These are phyloP conservation scores for Globisporangium perplexum DNA, from an alignment of 352 stramenopile species.

Conservation along the genomic window DNA sequence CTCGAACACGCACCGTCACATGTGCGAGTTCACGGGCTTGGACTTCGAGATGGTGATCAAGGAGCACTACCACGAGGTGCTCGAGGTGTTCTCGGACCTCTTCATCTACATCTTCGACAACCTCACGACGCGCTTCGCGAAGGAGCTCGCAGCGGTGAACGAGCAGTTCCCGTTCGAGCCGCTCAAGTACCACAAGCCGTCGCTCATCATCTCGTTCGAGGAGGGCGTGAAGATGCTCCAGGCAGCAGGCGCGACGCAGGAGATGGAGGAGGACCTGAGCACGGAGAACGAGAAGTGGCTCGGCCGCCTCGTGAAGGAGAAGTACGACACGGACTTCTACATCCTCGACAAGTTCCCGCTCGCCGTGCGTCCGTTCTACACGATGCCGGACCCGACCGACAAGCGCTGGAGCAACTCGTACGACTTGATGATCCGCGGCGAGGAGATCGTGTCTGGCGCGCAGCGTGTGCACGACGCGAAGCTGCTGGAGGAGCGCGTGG, in stretches of 20 bases:
- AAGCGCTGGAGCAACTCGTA: conserved; percentile 96
- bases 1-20: conserved; percentile 97
- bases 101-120: conserved; percentile 99
- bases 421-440: conserved; percentile 99
- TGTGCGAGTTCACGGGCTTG: conserved; percentile 99
- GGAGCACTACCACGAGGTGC: conserved; percentile 99
- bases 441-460: conserved; percentile 99
- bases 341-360: conserved; percentile 99
- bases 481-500: conserved; percentile 91
- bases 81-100: conserved; percentile 96
- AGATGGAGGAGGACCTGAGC: conserved; percentile 76
- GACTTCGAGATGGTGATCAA: conserved; percentile 99
- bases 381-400: conserved; percentile 97
- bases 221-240: conserved; percentile 93
- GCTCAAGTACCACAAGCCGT: conserved; percentile 94
- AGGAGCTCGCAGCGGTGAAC: conserved; percentile 94
- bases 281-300: conserved; percentile 98
- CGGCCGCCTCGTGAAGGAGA: conserved; percentile 93
- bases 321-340: conserved; percentile 99
- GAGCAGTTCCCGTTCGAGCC: conserved; percentile 98
- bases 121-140: conserved; percentile 90
- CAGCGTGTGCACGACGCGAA: conserved; percentile 98
- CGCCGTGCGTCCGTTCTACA: conserved; percentile 99
- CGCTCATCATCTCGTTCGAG: conserved; percentile 92
- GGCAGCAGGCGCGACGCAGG: conserved; percentile 69